phyloP scores from a whole-genome alignment of 148 eudicot genomes.

The Vaccinium myrtillus region DNA sequence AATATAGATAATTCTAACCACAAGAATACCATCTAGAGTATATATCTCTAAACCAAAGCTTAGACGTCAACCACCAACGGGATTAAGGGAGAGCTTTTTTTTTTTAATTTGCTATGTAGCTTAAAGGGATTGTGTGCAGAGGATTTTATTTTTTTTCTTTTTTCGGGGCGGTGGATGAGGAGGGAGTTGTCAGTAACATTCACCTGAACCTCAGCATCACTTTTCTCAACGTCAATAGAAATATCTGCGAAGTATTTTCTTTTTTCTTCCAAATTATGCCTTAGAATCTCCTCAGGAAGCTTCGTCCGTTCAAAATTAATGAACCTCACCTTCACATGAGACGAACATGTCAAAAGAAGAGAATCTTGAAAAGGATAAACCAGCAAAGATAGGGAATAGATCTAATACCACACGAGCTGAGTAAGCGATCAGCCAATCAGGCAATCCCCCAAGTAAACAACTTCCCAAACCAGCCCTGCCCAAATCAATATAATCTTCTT shows the following conservation, averaged over 20 bases:
- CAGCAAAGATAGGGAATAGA: conserved; percentile 14
- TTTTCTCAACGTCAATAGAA: conserved; percentile 68
- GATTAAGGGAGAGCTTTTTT: background rate
- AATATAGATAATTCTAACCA: conserved; percentile 1
- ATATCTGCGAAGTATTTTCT: conserved; percentile 73
- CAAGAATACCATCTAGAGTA: background rate
- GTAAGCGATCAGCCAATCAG: conserved; percentile 96
- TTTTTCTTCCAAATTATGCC: conserved; percentile 87
- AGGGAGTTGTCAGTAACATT: background rate
- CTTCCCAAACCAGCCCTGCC: conserved; percentile 89
- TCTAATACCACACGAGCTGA: conserved; percentile 78
- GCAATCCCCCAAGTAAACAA: conserved; percentile 93
- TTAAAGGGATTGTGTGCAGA: background rate
- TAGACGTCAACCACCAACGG: background rate
- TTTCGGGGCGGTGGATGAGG: background rate
- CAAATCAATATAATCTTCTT: conserved; percentile 90
- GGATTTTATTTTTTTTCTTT: background rate
- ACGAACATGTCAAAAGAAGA: conserved; percentile 15
- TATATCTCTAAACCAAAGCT: background rate
- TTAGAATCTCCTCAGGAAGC: conserved; percentile 83
- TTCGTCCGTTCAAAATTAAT: conserved; percentile 86
- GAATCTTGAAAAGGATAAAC: background rate
- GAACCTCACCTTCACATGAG: conserved; percentile 66
- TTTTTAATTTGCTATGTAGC: no score
- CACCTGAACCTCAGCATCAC: conserved; percentile 97